Evolutionary conservation across 768 basidiomycete genomes (phyloP).

Genomic region (Tricholoma sp.): DNA sequence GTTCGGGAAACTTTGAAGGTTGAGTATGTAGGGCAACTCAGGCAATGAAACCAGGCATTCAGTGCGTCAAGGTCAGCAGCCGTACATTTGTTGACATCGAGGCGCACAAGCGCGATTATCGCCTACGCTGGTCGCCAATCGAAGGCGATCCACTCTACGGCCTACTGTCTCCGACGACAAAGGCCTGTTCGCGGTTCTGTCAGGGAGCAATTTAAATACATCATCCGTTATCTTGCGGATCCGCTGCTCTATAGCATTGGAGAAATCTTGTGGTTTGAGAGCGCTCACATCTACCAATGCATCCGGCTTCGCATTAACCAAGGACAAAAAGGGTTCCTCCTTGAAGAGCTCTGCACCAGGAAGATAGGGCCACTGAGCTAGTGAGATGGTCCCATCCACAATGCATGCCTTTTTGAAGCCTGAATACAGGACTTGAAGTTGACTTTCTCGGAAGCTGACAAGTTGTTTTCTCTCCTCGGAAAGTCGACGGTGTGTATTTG

Average conservation of each 20-base stretch:
- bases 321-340: neutral
- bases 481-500: neutral
- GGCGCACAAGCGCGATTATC: neutral
- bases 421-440: neutral
- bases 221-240: neutral
- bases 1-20: neutral
- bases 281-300: neutral
- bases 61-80: slow-evolving; percentile 2
- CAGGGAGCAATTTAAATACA: neutral
- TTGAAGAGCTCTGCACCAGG: neutral
- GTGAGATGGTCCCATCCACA: neutral
- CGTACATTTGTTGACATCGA: neutral
- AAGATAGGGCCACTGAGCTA: neutral
- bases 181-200: neutral
- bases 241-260: neutral
- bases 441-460: neutral
- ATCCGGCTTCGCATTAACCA: neutral
- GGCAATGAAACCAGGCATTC: slow-evolving; percentile 2
- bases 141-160: neutral
- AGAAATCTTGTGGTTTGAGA: neutral
- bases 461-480: neutral
- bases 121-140: neutral
- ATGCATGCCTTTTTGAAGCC: neutral
- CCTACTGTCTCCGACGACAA: too few species aligned
- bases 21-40: neutral